These are phyloP conservation scores for Onygena corvina DNA, from an alignment of 2,329 filamentous ascomycete genomes.

Conservation along the genomic window DNA sequence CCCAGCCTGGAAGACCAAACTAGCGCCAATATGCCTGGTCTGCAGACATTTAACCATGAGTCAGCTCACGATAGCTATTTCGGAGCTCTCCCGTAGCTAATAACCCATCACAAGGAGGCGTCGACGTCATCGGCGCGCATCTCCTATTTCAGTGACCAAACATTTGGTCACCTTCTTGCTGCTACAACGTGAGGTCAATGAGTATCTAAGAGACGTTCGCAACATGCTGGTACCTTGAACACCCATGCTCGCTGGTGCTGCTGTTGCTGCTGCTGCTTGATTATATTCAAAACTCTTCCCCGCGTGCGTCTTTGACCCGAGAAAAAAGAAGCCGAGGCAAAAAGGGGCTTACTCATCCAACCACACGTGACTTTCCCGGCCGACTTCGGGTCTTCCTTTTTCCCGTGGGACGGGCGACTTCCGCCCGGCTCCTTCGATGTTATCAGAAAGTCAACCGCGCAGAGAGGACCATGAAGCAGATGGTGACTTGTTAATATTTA, in stretches of 20 bases:
- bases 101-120: not conserved
- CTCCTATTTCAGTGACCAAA: too few relatives aligned
- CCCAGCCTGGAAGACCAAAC: too few relatives aligned
- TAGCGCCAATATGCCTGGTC: not conserved
- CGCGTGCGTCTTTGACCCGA: not conserved
- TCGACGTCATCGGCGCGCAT: not conserved
- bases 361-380: not conserved
- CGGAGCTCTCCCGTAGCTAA: conserved; percentile 1
- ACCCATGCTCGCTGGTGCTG: too few relatives aligned
- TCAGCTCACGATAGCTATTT: not conserved
- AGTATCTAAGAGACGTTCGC: too few relatives aligned
- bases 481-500: not conserved
- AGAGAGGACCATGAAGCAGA: not conserved
- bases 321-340: conserved; percentile 6
- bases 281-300: not conserved
- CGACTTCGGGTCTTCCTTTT: not conserved
- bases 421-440: too few relatives aligned
- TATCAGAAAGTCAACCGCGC: not conserved
- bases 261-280: not conserved
- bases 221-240: too few relatives aligned
- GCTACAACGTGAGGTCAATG: too few relatives aligned
- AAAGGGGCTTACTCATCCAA: not conserved
- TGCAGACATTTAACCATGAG: conserved; percentile 6
- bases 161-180: too few relatives aligned
- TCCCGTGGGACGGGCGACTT: not conserved